Base-by-base conservation (phyloP, 2,329 filamentous ascomycete species). In the Pyrenophora tritici-repentis region DNA sequence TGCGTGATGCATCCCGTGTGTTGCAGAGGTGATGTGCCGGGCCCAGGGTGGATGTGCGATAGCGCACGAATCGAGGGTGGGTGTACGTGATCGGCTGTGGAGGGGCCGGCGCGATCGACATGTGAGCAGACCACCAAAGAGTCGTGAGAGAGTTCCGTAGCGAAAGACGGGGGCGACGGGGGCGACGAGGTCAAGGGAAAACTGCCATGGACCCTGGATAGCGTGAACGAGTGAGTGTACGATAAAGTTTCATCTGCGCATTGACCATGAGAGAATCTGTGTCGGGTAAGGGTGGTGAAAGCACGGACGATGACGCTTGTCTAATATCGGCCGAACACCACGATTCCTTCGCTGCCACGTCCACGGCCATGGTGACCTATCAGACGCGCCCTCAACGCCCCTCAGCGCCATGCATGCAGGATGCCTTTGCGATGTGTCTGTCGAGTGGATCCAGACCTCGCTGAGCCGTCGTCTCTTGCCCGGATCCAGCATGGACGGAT, bases 21-120 rank as follows among this genome's bases (percentile, higher is more conserved):
- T 31, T 12, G 34, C 34, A 32, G 26, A 20, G 10, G 24, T 35
- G 20, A 32, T 29, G 34, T 39, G 36, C 31, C 41, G 10, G 45
- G 38, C 38, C 17, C 44, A 34, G 24, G 33, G 26, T 22, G 31
- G 24, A 31, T 46, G 44, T 29, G 10, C 26, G 4, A 29, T 52
- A 18, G 35, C 40, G 41, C 34, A 37, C 36, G 40, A 40, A 34
- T 34, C 34, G 24, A 41, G 20, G 29, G 26, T 9, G 16, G 6
- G 41, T 41, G 10, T 32, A 26, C 38, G 22, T 16, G 33, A 16
- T 51, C 47, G 52, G 52, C 42, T 36, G 46, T 22, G 51, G 52
- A 43, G 42, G 52, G 47, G 52, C 52, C 52, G 52, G 9, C 5
- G 12, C 35, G 42, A 51, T 54, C 47, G 47, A 20, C 42, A 22